Conservation (phyloP, 2,329 filamentous ascomycete species). For the Fusarium udum region DNA sequence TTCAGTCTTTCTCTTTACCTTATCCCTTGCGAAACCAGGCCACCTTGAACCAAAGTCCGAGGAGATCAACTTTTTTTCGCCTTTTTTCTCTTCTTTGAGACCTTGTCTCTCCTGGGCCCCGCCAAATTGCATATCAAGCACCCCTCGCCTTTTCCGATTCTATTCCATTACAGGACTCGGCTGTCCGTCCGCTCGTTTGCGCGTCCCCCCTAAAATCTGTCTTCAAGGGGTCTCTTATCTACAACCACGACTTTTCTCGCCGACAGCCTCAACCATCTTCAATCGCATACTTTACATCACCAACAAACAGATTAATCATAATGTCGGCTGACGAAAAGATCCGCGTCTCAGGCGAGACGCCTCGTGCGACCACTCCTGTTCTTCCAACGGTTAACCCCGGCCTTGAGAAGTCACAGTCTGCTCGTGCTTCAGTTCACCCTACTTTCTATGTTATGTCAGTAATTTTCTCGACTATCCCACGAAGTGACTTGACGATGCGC, state of each 20-base stretch:
- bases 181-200: conserved; percentile 54
- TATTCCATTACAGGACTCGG: conserved; percentile 46
- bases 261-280: conserved; percentile 25
- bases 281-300: conserved; percentile 39
- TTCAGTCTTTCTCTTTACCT: conserved; percentile 36
- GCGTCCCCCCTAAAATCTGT: conserved; percentile 48
- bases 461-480: not conserved
- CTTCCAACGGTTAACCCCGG: conserved; percentile 85
- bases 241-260: conserved; percentile 34
- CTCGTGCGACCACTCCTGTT: conserved; percentile 69
- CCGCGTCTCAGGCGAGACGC: conserved; percentile 81
- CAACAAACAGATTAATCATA: conserved; percentile 56
- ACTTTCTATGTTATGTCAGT: conserved; percentile 83
- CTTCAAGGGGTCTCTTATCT: conserved; percentile 42
- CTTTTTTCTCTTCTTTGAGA: conserved; percentile 47
- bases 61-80: conserved; percentile 22
- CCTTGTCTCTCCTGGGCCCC: conserved; percentile 42
- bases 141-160: conserved; percentile 43
- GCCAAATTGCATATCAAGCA: conserved; percentile 50
- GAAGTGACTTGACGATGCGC: not conserved
- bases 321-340: conserved; percentile 76
- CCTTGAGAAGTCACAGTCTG: conserved; percentile 73
- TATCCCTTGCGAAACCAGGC: conserved; percentile 33
- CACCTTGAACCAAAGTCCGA: conserved; percentile 11
- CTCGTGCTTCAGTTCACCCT: conserved; percentile 76